Percentiles rank a stretch among this genome's conserved stretches.
These are phyloP conservation scores for Amanita rimosa DNA, from an alignment of 768 basidiomycete species.

Conservation along the genomic window DNA sequence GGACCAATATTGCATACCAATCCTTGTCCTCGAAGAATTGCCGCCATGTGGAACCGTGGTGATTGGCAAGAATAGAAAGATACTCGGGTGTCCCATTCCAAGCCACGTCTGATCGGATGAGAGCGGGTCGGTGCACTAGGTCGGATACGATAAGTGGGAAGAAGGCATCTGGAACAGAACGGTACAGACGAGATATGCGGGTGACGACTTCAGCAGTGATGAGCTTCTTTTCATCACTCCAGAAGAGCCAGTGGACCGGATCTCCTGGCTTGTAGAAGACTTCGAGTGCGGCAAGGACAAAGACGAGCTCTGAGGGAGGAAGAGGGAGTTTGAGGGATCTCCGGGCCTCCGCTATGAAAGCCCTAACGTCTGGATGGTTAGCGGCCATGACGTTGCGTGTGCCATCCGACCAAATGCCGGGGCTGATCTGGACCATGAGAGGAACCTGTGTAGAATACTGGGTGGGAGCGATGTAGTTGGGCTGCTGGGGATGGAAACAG, in stretches of 20 bases:
- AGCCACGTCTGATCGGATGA: slow-evolving; percentile 27
- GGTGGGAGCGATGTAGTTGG: slow-evolving; percentile 9
- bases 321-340: slow-evolving; percentile 25
- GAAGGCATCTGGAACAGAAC: neutral
- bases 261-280: slow-evolving; percentile 44
- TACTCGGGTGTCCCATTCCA: slow-evolving; percentile 34
- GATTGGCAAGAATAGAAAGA: slow-evolving; percentile 21
- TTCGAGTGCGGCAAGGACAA: slow-evolving; percentile 49
- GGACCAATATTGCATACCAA: slow-evolving; percentile 23
- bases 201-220: slow-evolving; percentile 42
- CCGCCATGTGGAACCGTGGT: slow-evolving; percentile 21
- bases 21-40: slow-evolving; percentile 18
- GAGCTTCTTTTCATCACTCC: slow-evolving; percentile 38
- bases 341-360: slow-evolving; percentile 33
- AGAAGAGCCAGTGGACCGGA: slow-evolving; percentile 54
- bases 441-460: slow-evolving; percentile 15
- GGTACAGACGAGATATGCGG: slow-evolving; percentile 38
- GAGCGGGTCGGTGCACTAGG: slow-evolving; percentile 26
- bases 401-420: slow-evolving; percentile 29
- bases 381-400: slow-evolving; percentile 29
- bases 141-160: neutral
- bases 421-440: slow-evolving; percentile 18
- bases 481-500: slow-evolving; percentile 12
- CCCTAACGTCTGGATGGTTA: slow-evolving; percentile 35
- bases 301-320: slow-evolving; percentile 30